Base-by-base conservation (phyloP, 768 basidiomycete species). In the Termitomyces sp. region DNA sequence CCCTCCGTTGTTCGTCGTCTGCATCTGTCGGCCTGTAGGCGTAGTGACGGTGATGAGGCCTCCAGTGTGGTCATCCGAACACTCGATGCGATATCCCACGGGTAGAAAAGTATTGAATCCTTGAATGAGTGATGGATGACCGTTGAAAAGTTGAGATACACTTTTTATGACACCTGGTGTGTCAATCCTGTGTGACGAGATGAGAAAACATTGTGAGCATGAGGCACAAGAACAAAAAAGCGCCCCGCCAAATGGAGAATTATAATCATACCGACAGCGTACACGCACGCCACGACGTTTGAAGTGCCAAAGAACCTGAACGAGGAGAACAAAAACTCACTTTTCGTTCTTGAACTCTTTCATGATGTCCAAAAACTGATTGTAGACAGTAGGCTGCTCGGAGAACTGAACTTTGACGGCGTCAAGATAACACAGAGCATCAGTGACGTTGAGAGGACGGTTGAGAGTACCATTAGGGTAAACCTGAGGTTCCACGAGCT, bases 81-180 rank as follows among this genome's bases (percentile, higher is more conserved):
- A 88, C 62, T 96, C 93, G 69, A 99, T 98, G 47, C 91, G 86
- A 67, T 98, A 99, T 16, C 96, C 96, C 21, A 83, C 80, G 3
- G 96, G 96, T 11, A 99, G 81, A 73, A 98, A 99, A 0, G 94
- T 97, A 73, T 98, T 98, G 80, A 99, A 99, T 10, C 95, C 95
- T 70, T 96, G 93, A 45, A 99, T 98, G 59, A 99, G 88, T 5
- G 76, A 68, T 0, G 92, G 91, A 65, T 97, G 93, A 2, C 91
- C 92, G 55, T 86, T 83, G 75, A 99, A 98, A 25, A 99, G 84
- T 48, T 86, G 82, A 1, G 95, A 96, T 28, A 98, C 96, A 52
- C 95, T 91, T 66, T 87, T 86, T 66, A 99, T 99, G 46, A 99
- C 96, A 37, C 94, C 94, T 0, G 96, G 96, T 0, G 96, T 99